Conservation (phyloP, 305 asterid genomes). For the Plantago coronopus region DNA sequence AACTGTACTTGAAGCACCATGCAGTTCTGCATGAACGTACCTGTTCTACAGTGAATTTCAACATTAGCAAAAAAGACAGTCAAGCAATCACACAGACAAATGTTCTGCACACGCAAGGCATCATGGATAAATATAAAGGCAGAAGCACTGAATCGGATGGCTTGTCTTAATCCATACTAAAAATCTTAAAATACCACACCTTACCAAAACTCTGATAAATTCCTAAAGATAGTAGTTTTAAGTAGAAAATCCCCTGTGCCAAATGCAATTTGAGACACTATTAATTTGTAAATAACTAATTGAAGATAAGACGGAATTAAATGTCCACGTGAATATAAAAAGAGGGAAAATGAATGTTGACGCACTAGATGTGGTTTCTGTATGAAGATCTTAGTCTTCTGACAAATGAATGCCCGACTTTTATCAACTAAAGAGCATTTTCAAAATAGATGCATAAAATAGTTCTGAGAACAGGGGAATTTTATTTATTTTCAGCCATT, state of each 20-base stretch:
- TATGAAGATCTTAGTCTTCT: too few species aligned
- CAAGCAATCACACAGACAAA: too few species aligned
- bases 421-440: too few species aligned
- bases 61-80: slow-evolving; percentile 23
- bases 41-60: slow-evolving; percentile 35
- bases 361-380: too few species aligned
- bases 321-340: neutral
- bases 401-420: too few species aligned
- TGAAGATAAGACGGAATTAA: neutral
- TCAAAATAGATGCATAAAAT: too few species aligned
- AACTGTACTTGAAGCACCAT: slow-evolving; percentile 97
- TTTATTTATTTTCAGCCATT: slow-evolving; percentile 7
- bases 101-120: too few species aligned
- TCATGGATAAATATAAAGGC: too few species aligned
- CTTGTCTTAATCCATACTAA: neutral
- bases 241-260: slow-evolving; percentile 6
- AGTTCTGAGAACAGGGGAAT: neutral
- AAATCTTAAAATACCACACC: too few species aligned
- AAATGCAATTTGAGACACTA: slow-evolving; percentile 7
- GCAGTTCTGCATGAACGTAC: slow-evolving; percentile 96
- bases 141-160: neutral
- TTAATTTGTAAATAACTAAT: slow-evolving; percentile 6
- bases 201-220: too few species aligned
- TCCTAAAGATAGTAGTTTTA: neutral
- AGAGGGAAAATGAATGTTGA: neutral